These are phyloP conservation scores for Penicillium waksmanii DNA, from an alignment of 495 filamentous ascomycete species.

Conservation along the genomic window DNA sequence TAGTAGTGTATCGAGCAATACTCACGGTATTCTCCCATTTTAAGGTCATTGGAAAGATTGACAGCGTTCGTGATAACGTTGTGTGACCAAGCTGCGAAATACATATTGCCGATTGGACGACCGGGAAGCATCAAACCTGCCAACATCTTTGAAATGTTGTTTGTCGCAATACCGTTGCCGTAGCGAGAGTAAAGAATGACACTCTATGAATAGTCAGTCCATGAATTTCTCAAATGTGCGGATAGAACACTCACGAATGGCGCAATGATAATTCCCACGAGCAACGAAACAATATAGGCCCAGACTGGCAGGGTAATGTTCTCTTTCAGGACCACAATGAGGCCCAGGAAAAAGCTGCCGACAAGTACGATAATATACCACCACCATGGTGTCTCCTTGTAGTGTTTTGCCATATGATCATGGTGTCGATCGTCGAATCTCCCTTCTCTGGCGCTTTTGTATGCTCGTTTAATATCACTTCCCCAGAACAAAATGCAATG, in stretches of 20 bases:
- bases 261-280: conserved; percentile 34
- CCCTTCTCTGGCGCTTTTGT: conserved; percentile 30
- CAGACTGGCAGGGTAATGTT: conserved; percentile 57
- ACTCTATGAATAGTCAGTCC: conserved; percentile 22
- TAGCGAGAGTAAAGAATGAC: conserved; percentile 37
- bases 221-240: neutral
- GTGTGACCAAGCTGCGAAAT: conserved; percentile 47
- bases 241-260: conserved; percentile 33
- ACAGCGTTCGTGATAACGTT: conserved; percentile 37
- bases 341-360: conserved; percentile 50
- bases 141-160: conserved; percentile 45
- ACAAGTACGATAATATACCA: conserved; percentile 56
- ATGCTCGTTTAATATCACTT: conserved; percentile 36
- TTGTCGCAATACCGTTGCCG: conserved; percentile 42
- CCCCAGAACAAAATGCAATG: conserved; percentile 43
- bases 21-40: conserved; percentile 45
- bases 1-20: neutral
- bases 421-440: conserved; percentile 51
- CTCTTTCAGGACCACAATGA: conserved; percentile 50
- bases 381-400: conserved; percentile 57
- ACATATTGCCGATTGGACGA: conserved; percentile 48
- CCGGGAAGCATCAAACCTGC: conserved; percentile 46
- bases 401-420: conserved; percentile 44
- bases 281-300: conserved; percentile 55
- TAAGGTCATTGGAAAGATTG: conserved; percentile 42